A percentile compares a stretch with the other conserved stretches of the same genome.
Evolutionary conservation across 2,329 filamentous ascomycete species (phyloP).

Genomic region (Colletotrichum nymphaeae): DNA sequence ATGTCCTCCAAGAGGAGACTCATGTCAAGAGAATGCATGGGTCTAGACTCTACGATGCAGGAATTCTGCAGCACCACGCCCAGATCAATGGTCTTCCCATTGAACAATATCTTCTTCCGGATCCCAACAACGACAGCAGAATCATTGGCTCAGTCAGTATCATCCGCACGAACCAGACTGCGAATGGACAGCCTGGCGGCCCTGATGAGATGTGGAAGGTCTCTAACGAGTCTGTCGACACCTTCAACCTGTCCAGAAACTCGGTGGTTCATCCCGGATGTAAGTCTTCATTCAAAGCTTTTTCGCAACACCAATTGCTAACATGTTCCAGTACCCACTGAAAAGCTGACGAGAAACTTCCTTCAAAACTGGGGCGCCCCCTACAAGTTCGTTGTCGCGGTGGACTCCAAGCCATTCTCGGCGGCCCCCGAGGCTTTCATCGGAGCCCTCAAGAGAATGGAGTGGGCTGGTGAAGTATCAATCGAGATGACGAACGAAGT

Average conservation of each 20-base stretch:
- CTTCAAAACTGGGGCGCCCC: constrained; percentile 70
- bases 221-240: constrained; percentile 50
- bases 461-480: constrained; percentile 63
- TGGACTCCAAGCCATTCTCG: constrained; percentile 61
- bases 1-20: constrained; percentile 36
- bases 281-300: constrained; percentile 40
- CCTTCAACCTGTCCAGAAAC: constrained; percentile 59
- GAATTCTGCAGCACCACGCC: constrained; percentile 36
- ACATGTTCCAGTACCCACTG: constrained; percentile 47
- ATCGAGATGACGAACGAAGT: constrained; percentile 44
- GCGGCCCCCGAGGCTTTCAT: constrained; percentile 61
- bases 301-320: constrained; percentile 36
- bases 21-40: background rate
- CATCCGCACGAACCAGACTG: constrained; percentile 64
- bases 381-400: constrained; percentile 73
- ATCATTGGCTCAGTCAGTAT: constrained; percentile 65
- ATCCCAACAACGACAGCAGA: constrained; percentile 43
- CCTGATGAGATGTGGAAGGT: constrained; percentile 70
- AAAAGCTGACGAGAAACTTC: constrained; percentile 64
- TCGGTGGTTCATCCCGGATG: constrained; percentile 47
- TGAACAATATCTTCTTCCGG: constrained; percentile 54
- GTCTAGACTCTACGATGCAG: background rate
- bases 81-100: constrained; percentile 20
- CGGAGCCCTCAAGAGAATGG: constrained; percentile 61
- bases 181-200: constrained; percentile 64